These are phyloP conservation scores for Silybum marianum DNA, from an alignment of 129 eudicot species.

Conservation along the genomic window DNA sequence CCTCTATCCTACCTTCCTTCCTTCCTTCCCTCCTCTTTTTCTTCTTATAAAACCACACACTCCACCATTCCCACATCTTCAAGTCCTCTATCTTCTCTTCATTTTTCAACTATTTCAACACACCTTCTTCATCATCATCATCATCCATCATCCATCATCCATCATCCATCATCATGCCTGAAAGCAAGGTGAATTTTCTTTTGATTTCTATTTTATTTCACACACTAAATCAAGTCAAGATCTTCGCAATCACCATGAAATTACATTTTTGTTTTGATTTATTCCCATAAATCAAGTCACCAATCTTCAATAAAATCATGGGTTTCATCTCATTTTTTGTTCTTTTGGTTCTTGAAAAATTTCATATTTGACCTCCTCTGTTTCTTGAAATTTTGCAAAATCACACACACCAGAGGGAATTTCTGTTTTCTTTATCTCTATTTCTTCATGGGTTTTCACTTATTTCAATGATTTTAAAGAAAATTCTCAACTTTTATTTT, in stretches of 20 bases:
- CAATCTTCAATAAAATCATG: not conserved
- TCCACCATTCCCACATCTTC: slow-evolving; percentile 5
- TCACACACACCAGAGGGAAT: not conserved
- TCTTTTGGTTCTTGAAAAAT: not conserved
- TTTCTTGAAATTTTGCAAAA: not conserved
- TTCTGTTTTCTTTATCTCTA: not conserved
- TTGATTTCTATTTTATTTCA: not conserved
- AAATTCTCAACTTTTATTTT: not conserved
- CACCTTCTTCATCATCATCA: not conserved
- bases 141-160: slow-evolving; percentile 13
- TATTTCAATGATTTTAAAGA: not conserved
- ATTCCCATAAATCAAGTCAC: not conserved
- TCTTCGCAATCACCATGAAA: not conserved
- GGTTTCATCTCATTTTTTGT: not conserved
- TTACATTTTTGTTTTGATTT: not conserved
- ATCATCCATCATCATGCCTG: slow-evolving; percentile 27
- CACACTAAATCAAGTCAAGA: slow-evolving; percentile 1
- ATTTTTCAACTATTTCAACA: not conserved
- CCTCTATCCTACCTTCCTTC: slow-evolving; percentile 10
- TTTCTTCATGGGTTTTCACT: not conserved
- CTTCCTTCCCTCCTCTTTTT: slow-evolving; percentile 14
- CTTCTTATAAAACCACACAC: slow-evolving; percentile 19
- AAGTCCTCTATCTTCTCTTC: not conserved
- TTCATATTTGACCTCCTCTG: not conserved
- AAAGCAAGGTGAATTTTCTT: slow-evolving; percentile 36